Base-by-base conservation (phyloP, 1,284 basidiomycete genomes). In the Blastosporella zonata region DNA sequence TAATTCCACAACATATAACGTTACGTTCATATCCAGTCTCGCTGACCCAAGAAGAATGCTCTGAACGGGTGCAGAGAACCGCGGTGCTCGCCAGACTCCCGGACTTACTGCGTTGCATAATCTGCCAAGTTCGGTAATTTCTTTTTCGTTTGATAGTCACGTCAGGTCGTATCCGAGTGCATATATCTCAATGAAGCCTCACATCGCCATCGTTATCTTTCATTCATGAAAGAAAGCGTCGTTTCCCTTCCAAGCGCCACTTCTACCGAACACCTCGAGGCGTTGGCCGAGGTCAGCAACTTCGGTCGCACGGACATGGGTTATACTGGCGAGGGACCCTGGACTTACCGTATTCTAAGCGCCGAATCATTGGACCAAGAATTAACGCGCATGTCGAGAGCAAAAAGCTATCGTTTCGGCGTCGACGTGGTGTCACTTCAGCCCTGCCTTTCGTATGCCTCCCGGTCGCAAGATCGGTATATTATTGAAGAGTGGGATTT, bases 351-450 rank as follows among this genome's bases (percentile, higher is more conserved):
- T n/a, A 59, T 72, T 28, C 68, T 80, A 7, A 39, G 47, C 22
- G 73, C 77, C 49, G 66, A 65, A 17, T 60, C 53, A 3, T 52
- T 81, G 23, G 63, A 71, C 15, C 53, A 60, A 9, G 74, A 79
- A 60, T 52, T 81, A 31, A 56, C 55, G 37, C 46, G 23, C 28
- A 48, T 46, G 43, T 48, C 54, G n/a, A 43, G 39, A 7, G 48
- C 49, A 21, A 47, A 43, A 46, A 64, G 67, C 5, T 57, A 57
- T 41, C 62, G 60, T 33, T 61, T 59, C 12, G 49, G 49, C n/a
- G 66, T 73, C 37, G 74, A 80, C 55, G 67, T 65, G 43, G 66
- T 75, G 48, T 69, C 71, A 2, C 75, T 83, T 52, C 79, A 81
- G 54, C 81, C 79, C 1, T 81, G 78, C 55, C 61, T 66, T 15